Conservation (phyloP, 495 filamentous ascomycete genomes). For the Neurospora intermedia region DNA sequence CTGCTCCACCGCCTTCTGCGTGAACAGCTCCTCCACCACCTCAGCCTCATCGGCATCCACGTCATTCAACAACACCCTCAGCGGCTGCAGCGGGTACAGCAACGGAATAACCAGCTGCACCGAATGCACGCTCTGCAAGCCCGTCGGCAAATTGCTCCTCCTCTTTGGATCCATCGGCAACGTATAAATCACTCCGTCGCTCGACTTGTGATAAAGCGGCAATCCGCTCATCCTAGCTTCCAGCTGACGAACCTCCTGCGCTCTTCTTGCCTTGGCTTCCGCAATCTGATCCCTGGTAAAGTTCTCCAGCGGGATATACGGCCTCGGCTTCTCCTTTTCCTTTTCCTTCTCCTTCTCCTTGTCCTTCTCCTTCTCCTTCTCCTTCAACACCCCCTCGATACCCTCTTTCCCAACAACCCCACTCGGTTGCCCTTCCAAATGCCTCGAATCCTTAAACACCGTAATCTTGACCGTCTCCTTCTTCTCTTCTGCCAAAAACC, state of each 20-base stretch:
- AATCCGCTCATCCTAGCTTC: constrained; percentile 68
- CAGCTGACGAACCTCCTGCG: constrained; percentile 58
- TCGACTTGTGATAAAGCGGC: constrained; percentile 56
- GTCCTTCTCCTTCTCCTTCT: too few species aligned
- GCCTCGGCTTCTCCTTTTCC: neutral
- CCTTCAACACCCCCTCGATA: constrained; percentile 2
- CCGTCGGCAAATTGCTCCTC: constrained; percentile 46
- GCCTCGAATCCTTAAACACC: constrained; percentile 47
- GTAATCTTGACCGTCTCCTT: constrained; percentile 72
- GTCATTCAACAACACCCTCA: constrained; percentile 54
- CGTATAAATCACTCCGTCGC: constrained; percentile 59
- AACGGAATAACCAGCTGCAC: constrained; percentile 61
- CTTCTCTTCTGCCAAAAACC: constrained; percentile 58
- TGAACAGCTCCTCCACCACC: constrained; percentile 55
- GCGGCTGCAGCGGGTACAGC: constrained; percentile 61
- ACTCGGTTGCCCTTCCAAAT: constrained; percentile 14
- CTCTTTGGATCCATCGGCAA: constrained; percentile 63
- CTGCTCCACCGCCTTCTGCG: constrained; percentile 43
- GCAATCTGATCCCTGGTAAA: constrained; percentile 48
- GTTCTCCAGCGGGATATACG: constrained; percentile 28
- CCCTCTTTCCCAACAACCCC: neutral
- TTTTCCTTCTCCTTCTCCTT: too few species aligned
- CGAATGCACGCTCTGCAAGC: constrained; percentile 52
- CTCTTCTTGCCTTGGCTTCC: constrained; percentile 52
- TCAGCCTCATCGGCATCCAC: constrained; percentile 50